Base-by-base conservation (phyloP, 2,329 filamentous ascomycete species). In the Phaeosphaeria sp. region DNA sequence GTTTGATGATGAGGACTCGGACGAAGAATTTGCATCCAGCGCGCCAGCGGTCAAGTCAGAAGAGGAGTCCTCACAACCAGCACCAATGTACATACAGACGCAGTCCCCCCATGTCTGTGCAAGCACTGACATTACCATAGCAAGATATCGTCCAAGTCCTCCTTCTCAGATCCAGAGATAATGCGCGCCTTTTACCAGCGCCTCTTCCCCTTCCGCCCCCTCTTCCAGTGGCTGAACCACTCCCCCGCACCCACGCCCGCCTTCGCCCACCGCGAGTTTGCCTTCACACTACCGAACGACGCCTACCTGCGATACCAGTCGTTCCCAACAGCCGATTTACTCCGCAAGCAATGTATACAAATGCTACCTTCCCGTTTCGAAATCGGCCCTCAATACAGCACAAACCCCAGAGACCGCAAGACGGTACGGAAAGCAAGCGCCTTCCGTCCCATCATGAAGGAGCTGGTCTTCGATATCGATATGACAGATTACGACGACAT, bases 161-260 rank as follows among this genome's bases (percentile, higher is more conserved):
- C 78, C 43, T 78, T 68, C 43, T 91, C 88, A 40, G 92, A 97
- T 66, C 88, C 91, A 1, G 91, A 93, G 72, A 86, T 96, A 11
- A 93, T 98, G 88, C 88, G 91, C 69, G 91, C 90, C 63, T 99
- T 97, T 81, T 99, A 99, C 76, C 91, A 96, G 74, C 91, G 95
- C 48, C 84, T 99, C 39, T 98, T 98, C 70, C 95, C 95, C 4
- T 99, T 96, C 84, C 88, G 93, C 58, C 90, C 92, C 60, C 87
- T 98, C 20, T 99, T 97, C 79, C 93, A 97, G 77, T 99, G 95
- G 95, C 87, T 99, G 48, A 99, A 98, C 74, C 95, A 98, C 78
- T 92, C 91, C 53, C 90, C 92, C 6, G 88, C 88, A 6, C 93
- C 95, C 0, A 90, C 90, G 4, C 89, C 89, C 64, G 93, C 98